A percentile compares a stretch with the other conserved stretches of the same genome.
phyloP scores from a whole-genome alignment of 129 eudicot species.

The Helianthus tuberosus region DNA sequence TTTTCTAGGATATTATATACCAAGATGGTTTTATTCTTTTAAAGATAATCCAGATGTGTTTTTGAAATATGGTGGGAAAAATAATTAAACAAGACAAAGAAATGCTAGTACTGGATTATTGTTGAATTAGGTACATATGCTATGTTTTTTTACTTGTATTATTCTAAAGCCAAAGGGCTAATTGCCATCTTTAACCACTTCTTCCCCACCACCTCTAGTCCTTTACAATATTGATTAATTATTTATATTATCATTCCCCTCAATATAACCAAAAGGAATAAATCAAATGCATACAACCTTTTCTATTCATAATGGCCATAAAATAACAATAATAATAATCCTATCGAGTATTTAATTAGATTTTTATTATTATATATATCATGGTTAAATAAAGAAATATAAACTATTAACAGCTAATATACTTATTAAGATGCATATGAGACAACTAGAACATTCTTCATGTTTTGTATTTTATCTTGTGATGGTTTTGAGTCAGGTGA shows the following conservation, averaged over 20 bases:
- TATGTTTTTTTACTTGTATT: background rate
- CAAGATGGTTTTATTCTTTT: too few relatives aligned
- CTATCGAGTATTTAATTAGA: background rate
- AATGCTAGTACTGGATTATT: background rate
- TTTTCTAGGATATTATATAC: too few relatives aligned
- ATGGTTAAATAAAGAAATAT: too few relatives aligned
- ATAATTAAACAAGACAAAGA: background rate
- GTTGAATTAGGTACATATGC: background rate
- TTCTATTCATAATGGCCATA: background rate
- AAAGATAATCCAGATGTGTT: background rate
- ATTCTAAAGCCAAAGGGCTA: constrained; percentile 10
- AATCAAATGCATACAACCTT: background rate
- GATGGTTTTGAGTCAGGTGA: too few relatives aligned
- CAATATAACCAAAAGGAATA: background rate
- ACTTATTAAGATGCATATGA: too few relatives aligned
- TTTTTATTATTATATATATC: background rate
- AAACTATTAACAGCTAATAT: too few relatives aligned
- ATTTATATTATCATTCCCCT: constrained; percentile 1
- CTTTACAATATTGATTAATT: background rate
- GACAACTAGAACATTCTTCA: too few relatives aligned
- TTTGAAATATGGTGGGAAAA: background rate
- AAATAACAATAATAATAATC: background rate
- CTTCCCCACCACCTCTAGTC: background rate
- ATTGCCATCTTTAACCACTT: constrained; percentile 15
- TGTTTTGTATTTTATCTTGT: too few relatives aligned